Percentiles rank a stretch among this genome's conserved stretches.
Conservation (phyloP, 164 flowering plant genomes). For the Vitis vinifera region DNA sequence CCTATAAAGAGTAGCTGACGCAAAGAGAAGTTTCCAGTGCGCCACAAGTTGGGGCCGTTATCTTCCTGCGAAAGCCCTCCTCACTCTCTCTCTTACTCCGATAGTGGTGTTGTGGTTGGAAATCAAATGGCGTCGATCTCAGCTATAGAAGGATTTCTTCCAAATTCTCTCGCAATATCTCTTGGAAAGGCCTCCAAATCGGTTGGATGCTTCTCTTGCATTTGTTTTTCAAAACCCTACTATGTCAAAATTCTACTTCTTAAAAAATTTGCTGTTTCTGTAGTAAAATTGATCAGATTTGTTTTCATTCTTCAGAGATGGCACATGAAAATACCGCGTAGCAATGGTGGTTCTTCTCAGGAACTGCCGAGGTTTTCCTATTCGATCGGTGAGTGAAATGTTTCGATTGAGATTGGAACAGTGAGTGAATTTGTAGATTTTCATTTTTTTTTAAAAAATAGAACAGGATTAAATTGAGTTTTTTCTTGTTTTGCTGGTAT, state of each 20-base stretch:
- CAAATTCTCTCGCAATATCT: slow-evolving; percentile 7
- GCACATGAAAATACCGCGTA: neutral
- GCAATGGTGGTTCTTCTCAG: slow-evolving; percentile 1
- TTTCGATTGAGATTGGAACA: no score
- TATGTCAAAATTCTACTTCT: no score
- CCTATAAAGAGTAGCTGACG: no score
- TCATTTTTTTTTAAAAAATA: neutral
- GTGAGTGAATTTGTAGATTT: neutral
- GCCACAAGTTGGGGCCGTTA: slow-evolving; percentile 35
- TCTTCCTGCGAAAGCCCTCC: slow-evolving; percentile 43
- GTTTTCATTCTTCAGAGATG: slow-evolving; percentile 16
- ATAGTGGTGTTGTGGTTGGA: no score
- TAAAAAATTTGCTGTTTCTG: no score
- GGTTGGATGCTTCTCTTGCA: neutral
- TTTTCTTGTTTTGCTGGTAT: neutral
- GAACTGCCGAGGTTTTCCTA: neutral
- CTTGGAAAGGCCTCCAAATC: slow-evolving; percentile 7
- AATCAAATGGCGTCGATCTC: slow-evolving; percentile 40
- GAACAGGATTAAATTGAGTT: neutral
- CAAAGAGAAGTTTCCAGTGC: neutral
- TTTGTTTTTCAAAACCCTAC: no score
- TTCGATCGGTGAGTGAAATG: neutral
- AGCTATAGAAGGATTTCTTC: slow-evolving; percentile 22
- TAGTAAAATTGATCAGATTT: no score
- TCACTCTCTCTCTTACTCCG: slow-evolving; percentile 1